Evolutionary conservation across 495 filamentous ascomycete species (phyloP).

Genomic region (Neurospora africana): DNA sequence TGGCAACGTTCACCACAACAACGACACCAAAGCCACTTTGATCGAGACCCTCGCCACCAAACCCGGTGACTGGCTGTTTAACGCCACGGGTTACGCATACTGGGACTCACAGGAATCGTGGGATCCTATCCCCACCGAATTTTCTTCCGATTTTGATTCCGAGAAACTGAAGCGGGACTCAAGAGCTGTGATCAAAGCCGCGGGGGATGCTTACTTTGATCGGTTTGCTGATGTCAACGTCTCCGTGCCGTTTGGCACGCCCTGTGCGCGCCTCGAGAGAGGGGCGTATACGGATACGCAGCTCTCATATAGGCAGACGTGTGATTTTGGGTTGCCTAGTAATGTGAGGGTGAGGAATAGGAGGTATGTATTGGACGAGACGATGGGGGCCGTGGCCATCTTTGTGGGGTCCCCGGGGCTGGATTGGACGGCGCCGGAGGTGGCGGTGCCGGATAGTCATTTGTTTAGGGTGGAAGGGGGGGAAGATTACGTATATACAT

Average conservation of each 20-base stretch:
- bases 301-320: conserved; percentile 19
- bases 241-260: conserved; percentile 18
- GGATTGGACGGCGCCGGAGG: conserved; percentile 13
- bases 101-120: conserved; percentile 33
- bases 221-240: conserved; percentile 22
- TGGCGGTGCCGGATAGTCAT: conserved; percentile 25
- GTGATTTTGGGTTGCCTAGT: conserved; percentile 20
- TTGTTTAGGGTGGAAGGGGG: conserved; percentile 25
- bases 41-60: conserved; percentile 37
- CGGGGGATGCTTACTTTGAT: conserved; percentile 29
- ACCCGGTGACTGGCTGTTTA: conserved; percentile 39
- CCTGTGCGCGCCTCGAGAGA: conserved; percentile 28
- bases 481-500: conserved; percentile 28
- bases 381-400: conserved; percentile 24
- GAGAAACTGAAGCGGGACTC: conserved; percentile 13
- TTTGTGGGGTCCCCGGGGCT: conserved; percentile 23
- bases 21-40: conserved; percentile 16
- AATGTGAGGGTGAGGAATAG: conserved; percentile 21
- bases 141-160: neutral
- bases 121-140: conserved; percentile 32
- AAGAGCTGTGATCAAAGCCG: conserved; percentile 23
- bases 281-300: conserved; percentile 21
- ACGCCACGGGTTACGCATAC: conserved; percentile 34
- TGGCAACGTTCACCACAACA: neutral
- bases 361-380: conserved; percentile 28